Base-by-base conservation (phyloP, 192 early-diverging fungal species). In the Umbelopsis vinacea region DNA sequence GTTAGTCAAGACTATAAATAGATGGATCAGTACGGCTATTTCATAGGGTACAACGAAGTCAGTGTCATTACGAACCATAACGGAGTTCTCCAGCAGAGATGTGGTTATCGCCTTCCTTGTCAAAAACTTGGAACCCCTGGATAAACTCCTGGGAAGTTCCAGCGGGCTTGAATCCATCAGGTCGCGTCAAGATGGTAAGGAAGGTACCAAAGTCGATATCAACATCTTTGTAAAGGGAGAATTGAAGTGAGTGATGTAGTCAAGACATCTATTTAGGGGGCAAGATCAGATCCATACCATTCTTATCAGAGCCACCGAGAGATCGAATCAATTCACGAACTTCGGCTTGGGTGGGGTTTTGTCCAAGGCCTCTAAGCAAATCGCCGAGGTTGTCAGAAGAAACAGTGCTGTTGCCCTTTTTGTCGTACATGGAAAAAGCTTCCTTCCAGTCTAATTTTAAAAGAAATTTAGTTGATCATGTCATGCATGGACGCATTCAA, bases 91-190 rank as follows among this genome's bases (percentile, higher is more conserved):
- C 90, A 19, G 84, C 87, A 46, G 90, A 84, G 66, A 94, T 94
- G 67, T 83, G 92, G 12, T 92, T 92, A 70, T 86, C 86, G 71
- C 86, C 83, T 26, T 94, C 90, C 82, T 92, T 92, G 82, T 94
- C 93, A 87, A 94, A 93, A 29, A 94, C 92, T 79, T 93, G 90
- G 88, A 94, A 94, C 2, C 91, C 93, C 66, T 93, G 90, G 52
- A 92, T 86, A 73, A 93, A 92, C 80, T 93, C 93, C 67, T 93
- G 85, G 66, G 87, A 88, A 46, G 91, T 87, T 10, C 88, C 92
- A 29, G 86, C 87, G 67, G 90, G 84, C 43, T 87, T 82, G 83
- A 92, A 92, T 52, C 91, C 91, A 40, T 86, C 84, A 35, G 91
- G 91, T 46, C 92, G 89, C 79, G 86, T 84, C 53, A 91, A 82